These are phyloP conservation scores for Aspergillus hancockii DNA, from an alignment of 495 filamentous ascomycete genomes.

Conservation along the genomic window DNA sequence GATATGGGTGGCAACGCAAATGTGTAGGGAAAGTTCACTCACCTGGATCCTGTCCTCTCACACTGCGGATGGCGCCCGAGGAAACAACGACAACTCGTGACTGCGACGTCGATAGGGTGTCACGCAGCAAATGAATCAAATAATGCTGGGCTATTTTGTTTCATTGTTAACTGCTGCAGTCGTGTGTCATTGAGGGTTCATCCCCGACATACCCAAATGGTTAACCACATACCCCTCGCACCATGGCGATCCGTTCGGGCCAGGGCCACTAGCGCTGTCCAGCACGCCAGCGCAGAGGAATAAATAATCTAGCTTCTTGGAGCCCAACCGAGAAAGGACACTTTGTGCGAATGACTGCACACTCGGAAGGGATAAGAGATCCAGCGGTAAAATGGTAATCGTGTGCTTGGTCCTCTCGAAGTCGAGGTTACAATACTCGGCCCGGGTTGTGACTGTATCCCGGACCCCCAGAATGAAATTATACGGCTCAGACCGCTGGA, in stretches of 20 bases:
- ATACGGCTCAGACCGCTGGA: conserved; percentile 26
- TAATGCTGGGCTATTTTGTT: conserved; percentile 30
- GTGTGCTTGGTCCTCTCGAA: conserved; percentile 25
- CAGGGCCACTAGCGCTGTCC: conserved; percentile 22
- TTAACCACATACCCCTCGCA: conserved; percentile 28
- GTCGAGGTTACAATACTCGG: conserved; percentile 24
- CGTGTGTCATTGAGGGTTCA: not conserved
- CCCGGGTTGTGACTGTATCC: conserved; percentile 21
- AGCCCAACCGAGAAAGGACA: conserved; percentile 22
- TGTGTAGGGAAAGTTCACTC: conserved; percentile 3
- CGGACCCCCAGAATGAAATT: conserved; percentile 32
- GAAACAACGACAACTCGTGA: conserved; percentile 33
- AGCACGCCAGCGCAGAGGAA: conserved; percentile 27
- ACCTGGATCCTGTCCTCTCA: conserved; percentile 28
- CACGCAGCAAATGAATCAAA: conserved; percentile 26
- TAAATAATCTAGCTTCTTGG: conserved; percentile 19
- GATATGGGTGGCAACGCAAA: not conserved
- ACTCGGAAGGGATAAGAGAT: conserved; percentile 25
- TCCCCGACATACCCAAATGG: conserved; percentile 26
- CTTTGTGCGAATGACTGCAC: conserved; percentile 28
- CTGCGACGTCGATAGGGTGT: conserved; percentile 23
- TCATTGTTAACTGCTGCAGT: not conserved
- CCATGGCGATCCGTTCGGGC: conserved; percentile 32
- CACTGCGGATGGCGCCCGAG: conserved; percentile 29
- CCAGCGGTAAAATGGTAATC: conserved; percentile 25